Evolutionary conservation across 352 stramenopile species (phyloP).

Genomic region (Blastocystis sp.): DNA sequence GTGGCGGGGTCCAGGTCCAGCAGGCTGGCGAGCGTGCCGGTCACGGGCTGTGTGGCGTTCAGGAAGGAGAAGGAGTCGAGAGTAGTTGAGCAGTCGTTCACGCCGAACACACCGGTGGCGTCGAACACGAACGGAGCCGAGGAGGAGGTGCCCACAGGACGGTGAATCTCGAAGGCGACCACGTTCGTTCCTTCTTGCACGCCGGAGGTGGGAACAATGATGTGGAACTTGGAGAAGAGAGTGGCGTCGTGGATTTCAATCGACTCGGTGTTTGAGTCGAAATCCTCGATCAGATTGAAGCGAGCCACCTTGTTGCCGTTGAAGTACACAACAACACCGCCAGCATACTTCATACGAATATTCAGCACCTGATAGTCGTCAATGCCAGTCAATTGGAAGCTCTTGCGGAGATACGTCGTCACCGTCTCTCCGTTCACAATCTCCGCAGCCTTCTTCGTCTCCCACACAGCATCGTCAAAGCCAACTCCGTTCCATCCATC

Average conservation of each 20-base stretch:
- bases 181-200: background rate
- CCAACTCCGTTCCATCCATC: background rate
- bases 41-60: background rate
- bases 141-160: background rate
- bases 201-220: background rate
- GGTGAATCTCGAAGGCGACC: slow-evolving; percentile 20
- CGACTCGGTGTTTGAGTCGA: background rate
- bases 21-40: background rate
- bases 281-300: background rate
- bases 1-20: background rate
- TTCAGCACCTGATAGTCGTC: background rate
- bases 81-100: background rate
- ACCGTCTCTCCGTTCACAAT: no score
- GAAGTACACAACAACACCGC: background rate
- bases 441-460: background rate
- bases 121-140: background rate
- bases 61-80: background rate
- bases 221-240: background rate
- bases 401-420: background rate
- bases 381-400: background rate
- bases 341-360: background rate
- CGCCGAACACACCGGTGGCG: slow-evolving; percentile 10
- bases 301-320: background rate
- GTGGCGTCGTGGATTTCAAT: background rate
- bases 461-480: background rate